phyloP scores from a whole-genome alignment of 345 rosid species.

The Murraya paniculata region DNA sequence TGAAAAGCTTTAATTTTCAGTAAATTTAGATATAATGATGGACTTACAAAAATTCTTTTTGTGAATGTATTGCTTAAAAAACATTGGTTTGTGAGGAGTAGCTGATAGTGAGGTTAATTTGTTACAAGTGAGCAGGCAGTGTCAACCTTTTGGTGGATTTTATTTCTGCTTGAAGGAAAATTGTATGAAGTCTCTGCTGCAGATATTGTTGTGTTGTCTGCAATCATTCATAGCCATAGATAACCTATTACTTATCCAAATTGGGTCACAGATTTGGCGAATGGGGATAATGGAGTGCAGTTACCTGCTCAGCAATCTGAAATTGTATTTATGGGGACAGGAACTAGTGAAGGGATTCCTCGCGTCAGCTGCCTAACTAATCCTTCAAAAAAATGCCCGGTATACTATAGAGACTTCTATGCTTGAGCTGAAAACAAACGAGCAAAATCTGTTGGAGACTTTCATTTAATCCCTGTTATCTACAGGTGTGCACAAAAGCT shows the following conservation, averaged over 20 bases:
- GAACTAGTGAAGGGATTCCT: conserved; percentile 97
- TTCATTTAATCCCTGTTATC: conserved; percentile 14
- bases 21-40: background rate
- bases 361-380: conserved; percentile 90
- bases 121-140: background rate
- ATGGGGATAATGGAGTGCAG: conserved; percentile 24
- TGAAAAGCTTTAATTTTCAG: background rate
- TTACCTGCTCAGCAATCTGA: conserved; percentile 46
- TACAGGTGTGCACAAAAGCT: conserved; percentile 82
- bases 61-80: background rate
- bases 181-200: background rate
- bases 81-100: background rate
- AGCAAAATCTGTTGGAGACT: conserved; percentile 9
- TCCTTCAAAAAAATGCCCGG: conserved; percentile 73
- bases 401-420: conserved; percentile 24
- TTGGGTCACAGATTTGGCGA: conserved; percentile 39
- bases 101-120: background rate
- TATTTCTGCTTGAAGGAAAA: background rate
- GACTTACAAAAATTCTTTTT: background rate
- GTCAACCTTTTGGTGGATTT: background rate
- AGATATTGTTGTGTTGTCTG: background rate
- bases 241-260: conserved; percentile 10
- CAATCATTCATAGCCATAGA: background rate
- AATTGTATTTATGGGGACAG: conserved; percentile 81
- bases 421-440: background rate